Evolutionary conservation across 805 yeast genomes (phyloP).

Genomic region (Peterozyma xylosa): DNA sequence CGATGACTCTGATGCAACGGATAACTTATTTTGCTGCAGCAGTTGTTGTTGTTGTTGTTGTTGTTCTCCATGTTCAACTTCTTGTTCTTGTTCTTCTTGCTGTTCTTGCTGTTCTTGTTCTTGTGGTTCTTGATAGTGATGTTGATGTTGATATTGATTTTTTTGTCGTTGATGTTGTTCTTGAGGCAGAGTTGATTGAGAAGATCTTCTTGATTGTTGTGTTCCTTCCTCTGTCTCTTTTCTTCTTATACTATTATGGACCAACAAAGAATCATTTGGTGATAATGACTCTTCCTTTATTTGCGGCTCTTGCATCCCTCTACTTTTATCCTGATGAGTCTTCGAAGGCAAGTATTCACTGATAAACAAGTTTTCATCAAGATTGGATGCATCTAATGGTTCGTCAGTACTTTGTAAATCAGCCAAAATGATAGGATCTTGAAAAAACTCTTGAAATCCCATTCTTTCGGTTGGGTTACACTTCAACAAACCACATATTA

Average conservation of each 20-base stretch:
- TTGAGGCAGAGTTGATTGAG: constrained; percentile 32
- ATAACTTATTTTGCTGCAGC: background rate
- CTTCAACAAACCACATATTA: constrained; percentile 71
- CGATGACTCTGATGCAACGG: constrained; percentile 1
- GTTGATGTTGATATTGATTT: background rate
- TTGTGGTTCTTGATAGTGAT: background rate
- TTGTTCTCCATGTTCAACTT: background rate
- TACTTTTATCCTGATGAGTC: background rate
- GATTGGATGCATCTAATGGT: constrained; percentile 57
- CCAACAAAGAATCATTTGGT: constrained; percentile 3
- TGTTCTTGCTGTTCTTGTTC: constrained; percentile 19
- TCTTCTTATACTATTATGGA: background rate
- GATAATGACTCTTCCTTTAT: background rate
- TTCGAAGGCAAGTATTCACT: constrained; percentile 55
- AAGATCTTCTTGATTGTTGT: constrained; percentile 33
- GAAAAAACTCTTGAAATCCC: constrained; percentile 83
- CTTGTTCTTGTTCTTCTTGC: constrained; percentile 10
- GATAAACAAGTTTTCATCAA: constrained; percentile 76
- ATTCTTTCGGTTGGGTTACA: constrained; percentile 84
- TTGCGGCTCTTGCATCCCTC: constrained; percentile 1
- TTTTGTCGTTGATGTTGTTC: constrained; percentile 11
- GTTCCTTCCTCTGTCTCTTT: constrained; percentile 5
- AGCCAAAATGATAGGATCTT: constrained; percentile 53
- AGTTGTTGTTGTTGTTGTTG: background rate
- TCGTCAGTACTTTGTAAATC: constrained; percentile 46